These are phyloP conservation scores for Dactylis glomerata DNA, from an alignment of 176 grass and related monocot species.

Conservation along the genomic window DNA sequence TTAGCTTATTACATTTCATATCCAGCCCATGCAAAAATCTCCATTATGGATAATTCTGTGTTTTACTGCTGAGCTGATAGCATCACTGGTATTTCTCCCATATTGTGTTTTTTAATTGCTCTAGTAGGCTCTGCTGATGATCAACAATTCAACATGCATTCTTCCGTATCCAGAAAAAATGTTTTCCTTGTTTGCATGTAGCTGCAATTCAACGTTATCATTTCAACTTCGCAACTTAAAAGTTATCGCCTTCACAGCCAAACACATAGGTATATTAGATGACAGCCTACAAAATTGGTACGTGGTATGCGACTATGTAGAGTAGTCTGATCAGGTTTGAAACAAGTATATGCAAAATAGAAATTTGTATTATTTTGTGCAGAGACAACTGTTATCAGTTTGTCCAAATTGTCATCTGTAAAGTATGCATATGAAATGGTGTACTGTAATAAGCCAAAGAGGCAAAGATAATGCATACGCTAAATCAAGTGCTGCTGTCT, in stretches of 20 bases:
- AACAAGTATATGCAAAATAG: not conserved
- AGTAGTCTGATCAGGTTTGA: not conserved
- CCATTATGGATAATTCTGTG: conserved; percentile 21
- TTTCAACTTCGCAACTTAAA: not conserved
- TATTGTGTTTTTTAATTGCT: not conserved
- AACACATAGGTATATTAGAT: not conserved
- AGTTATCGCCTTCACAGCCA: not conserved
- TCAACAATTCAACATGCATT: not conserved
- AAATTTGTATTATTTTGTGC: not conserved
- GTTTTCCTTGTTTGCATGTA: not conserved
- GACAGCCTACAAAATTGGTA: not conserved
- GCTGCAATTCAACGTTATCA: not conserved
- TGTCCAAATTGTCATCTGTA: not conserved
- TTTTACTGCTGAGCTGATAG: not conserved
- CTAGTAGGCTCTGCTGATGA: not conserved
- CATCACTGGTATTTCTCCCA: not conserved
- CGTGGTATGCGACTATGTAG: not conserved
- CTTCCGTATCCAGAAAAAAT: not conserved
- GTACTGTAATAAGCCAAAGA: not conserved
- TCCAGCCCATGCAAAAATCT: not conserved
- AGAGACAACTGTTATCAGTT: not conserved
- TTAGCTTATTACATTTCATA: conserved; percentile 35
- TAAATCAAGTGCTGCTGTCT: not conserved
- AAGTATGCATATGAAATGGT: not conserved
- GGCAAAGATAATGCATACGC: not conserved